Base-by-base conservation (phyloP, 2,329 filamentous ascomycete genomes). In the Elsinoe ampelina region DNA sequence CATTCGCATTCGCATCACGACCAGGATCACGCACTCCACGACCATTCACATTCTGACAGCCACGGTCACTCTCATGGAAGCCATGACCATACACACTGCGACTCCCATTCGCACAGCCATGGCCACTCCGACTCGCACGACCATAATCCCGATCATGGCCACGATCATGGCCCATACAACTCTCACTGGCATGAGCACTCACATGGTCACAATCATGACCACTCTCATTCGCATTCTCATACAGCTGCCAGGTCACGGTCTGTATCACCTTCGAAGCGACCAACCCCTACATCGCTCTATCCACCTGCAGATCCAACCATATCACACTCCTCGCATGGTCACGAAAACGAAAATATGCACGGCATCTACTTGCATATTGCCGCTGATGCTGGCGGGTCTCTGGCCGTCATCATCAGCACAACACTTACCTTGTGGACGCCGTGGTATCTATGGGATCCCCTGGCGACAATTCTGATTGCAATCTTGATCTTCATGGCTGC, bases 291-390 rank as follows among this genome's bases (percentile, higher is more conserved):
- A n/a, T 56, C 54, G 22, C 41, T 56, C 2, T 56, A 56, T 22
- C 54, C 54, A 38, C 54, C 54, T 4, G 36, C 32, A 17, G 41
- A 56, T n/a, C n/a, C 42, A 13, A 26, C 54, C 17, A 22, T 47
- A 11, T 13, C 38, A 11, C 54, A 56, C 41, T 13, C 41, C 6
- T 22, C 43, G 13, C 78, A 83, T 63, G 73, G 74, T n/a, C 86
- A 91, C 65, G 86, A 89, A 60, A 95, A 95, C 69, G 93, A 98
- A 65, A 98, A 98, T 68, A 96, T 98, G 91, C 82, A 93, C 64
- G 93, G 93, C 11, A 97, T 98, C 62, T 98, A 95, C 71, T 77
- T 98, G 17, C 93, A 98, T 67, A 88, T 98, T 52, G 78, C 97
- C 26, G 93, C 93, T 5, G 93, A 98, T 68, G 95, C 93, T 0